Base-by-base conservation (phyloP, 306 rosid genomes). In the Lathyrus tuberosus region DNA sequence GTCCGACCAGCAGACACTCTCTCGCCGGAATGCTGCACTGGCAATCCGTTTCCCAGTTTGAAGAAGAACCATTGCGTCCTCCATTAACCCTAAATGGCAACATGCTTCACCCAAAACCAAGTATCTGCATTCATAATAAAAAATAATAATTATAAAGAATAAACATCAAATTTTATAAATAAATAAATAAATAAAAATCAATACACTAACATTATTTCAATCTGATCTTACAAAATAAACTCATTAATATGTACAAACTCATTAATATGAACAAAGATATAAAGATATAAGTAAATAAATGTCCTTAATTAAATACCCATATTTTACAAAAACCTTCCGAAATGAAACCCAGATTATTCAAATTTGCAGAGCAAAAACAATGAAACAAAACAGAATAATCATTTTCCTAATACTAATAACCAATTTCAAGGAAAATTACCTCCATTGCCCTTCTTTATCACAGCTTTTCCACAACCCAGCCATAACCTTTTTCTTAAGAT, bases 21-120 rank as follows among this genome's bases (percentile, higher is more conserved):
- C 91, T 3, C 95, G 97, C 57, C 99, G 91, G 67, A 91, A 91
- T 8, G 99, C 96, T 1, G 95, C 99, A 1, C 80, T 73, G 31
- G 99, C 99, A 1, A 95, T 88, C 8, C 99, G 95, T 65, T 95
- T 95, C 0, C 96, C 92, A 1, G 95, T 91, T 79, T 95, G 97
- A 46, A 95, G 97, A 43, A 95, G 99, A 57, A 85, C 92, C 95
- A 95, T 89, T 22, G 97, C 97, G 62, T 95, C 99, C 57, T 95
- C 99, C 97, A 91, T 86, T 49, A 95, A 83, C 54, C 99, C 99
- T 13, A 95, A 73, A 69, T 91, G 96, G 83, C 87, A 86, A 60
- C 97, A 95, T 20, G 99, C 99, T 83, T 87, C 88, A 6, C 96
- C 99, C 80, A 95, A 72, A 71, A 89, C 86, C 87, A 86, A 66